These are phyloP conservation scores for Fusarium brachygibbosum DNA, from an alignment of 2,329 filamentous ascomycete species.

Conservation along the genomic window DNA sequence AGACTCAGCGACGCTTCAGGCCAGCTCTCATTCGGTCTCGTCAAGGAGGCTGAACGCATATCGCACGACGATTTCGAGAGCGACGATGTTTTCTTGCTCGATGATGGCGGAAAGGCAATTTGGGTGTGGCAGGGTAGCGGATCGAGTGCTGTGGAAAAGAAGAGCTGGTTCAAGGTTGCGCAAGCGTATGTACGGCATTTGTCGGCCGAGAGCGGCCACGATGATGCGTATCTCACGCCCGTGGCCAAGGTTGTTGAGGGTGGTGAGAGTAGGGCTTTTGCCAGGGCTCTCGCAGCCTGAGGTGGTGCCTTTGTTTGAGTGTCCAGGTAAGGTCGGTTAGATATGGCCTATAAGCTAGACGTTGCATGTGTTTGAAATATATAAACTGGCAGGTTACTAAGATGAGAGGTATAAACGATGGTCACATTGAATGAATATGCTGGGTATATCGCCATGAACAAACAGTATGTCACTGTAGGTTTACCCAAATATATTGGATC, in stretches of 20 bases:
- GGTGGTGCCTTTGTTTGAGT: background rate
- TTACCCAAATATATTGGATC: background rate
- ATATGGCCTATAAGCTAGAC: background rate
- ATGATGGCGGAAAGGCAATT: constrained; percentile 67
- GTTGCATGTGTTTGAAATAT: background rate
- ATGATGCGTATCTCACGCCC: constrained; percentile 60
- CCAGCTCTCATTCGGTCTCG: constrained; percentile 67
- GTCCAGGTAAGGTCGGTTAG: background rate
- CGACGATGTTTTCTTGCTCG: constrained; percentile 73
- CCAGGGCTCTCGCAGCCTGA: constrained; percentile 58
- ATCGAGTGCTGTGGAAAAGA: constrained; percentile 70
- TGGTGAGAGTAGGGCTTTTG: constrained; percentile 66
- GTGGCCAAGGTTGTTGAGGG: constrained; percentile 71
- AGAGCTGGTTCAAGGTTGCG: constrained; percentile 71
- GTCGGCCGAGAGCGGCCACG: constrained; percentile 50
- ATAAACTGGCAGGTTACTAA: background rate
- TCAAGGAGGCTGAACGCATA: constrained; percentile 67
- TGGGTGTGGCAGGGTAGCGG: constrained; percentile 76
- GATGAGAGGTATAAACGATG: background rate
- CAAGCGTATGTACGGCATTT: constrained; percentile 66
- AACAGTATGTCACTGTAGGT: background rate
- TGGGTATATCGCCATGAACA: background rate
- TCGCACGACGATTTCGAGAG: constrained; percentile 65
- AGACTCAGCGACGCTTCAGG: constrained; percentile 74
- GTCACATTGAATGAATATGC: background rate